Base-by-base conservation (phyloP, 768 basidiomycete species). In the Termitomyces sp. region DNA sequence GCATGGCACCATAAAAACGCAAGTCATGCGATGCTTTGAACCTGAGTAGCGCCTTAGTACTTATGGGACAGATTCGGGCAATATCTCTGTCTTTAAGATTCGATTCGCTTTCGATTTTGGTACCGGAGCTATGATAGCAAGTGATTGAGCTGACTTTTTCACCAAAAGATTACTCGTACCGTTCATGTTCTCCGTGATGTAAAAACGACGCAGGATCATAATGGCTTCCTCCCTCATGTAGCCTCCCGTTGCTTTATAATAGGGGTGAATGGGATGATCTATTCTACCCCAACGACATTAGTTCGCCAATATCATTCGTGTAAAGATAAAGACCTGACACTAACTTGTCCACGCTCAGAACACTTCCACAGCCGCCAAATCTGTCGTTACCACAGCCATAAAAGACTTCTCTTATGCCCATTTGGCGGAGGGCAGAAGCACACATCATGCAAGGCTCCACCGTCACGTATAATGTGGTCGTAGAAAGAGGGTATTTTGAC, bases 391-490 rank as follows among this genome's bases (percentile, higher is more conserved):
- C 89, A 69, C 94, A 96, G 2, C 97, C 97, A 68, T 91, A 98
- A 58, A 84, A 89, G 6, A 98, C 96, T 61, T 88, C 79, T 56
- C 84, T 85, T 63, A 99, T 92, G 16, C 95, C 95, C 59, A 96
- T 72, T 72, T 98, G 97, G 53, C 96, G 82, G 34, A 99, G 79
- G 11, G 96, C 97, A 23, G 92, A 94, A 12, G 94, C 93, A 62
- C 97, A 99, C 97, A 98, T 98, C 69, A 98, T 94, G 72, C 97
- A 99, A 0, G 96, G 97, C 72, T 99, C 96, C 52, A 99, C 97
- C 5, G 97, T 99, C 51, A 98, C 97, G 69, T 98, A 99, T 28
- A 98, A 83, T 2, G 84, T 90, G 21, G 92, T 95, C 10, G 82
- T 77, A 0, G 79, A 78, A 17, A 99, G 79, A 5, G 91, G 91